A percentile compares a stretch with the other conserved stretches of the same genome.
Conservation (phyloP, 495 filamentous ascomycete genomes). For the Melanomma pulvis-pyrius region DNA sequence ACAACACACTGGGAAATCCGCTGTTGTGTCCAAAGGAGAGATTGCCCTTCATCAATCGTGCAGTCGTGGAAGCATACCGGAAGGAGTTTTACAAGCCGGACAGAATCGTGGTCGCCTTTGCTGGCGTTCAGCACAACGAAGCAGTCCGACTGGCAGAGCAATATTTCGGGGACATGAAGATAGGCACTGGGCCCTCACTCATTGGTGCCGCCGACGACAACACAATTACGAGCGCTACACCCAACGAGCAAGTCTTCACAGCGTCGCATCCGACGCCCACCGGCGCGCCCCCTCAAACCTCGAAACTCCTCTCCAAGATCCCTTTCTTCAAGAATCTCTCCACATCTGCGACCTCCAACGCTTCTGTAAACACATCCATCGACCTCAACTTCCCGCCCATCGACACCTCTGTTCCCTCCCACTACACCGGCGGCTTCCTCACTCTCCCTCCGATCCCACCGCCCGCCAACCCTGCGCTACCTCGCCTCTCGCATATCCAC, state of each 20-base stretch:
- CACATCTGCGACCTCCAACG: constrained; percentile 63
- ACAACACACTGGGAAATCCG: constrained; percentile 94
- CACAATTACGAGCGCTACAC: constrained; percentile 10
- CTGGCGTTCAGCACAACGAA: constrained; percentile 80
- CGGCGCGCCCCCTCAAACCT: constrained; percentile 49
- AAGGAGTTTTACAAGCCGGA: constrained; percentile 85
- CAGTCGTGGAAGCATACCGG: constrained; percentile 76
- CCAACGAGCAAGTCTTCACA: constrained; percentile 49
- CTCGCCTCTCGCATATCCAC: constrained; percentile 85
- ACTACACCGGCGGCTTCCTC: constrained; percentile 93
- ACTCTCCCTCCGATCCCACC: constrained; percentile 78
- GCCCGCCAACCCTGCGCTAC: constrained; percentile 75
- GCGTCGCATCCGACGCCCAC: constrained; percentile 43
- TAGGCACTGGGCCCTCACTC: constrained; percentile 54
- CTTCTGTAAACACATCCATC: constrained; percentile 53
- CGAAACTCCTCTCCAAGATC: constrained; percentile 76
- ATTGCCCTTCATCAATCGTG: constrained; percentile 72
- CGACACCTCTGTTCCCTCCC: constrained; percentile 67
- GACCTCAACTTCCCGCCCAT: constrained; percentile 52
- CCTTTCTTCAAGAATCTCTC: constrained; percentile 94
- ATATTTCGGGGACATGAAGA: constrained; percentile 89
- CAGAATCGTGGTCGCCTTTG: constrained; percentile 91
- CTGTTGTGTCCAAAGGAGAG: constrained; percentile 87
- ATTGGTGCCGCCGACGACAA: constrained; percentile 22
- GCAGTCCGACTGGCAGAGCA: constrained; percentile 79